Percentiles rank a stretch among this genome's conserved stretches.
Conservation (phyloP, 495 filamentous ascomycete species). For the Penicilliopsis zonata region DNA sequence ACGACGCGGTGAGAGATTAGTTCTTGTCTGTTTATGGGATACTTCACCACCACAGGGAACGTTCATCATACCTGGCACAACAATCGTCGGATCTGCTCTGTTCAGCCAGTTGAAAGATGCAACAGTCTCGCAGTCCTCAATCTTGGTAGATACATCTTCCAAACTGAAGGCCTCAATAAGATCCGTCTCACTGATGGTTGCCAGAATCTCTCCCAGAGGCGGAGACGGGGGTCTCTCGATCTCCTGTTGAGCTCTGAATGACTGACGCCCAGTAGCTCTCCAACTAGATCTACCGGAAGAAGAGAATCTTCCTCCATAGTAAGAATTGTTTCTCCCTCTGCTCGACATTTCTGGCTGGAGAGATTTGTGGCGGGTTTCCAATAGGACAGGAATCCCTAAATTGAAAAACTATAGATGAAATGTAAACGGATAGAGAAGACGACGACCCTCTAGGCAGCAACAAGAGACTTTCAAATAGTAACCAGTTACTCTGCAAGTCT, state of each 20-base stretch:
- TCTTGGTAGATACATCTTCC: constrained; percentile 4
- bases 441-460: no score
- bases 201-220: constrained; percentile 12
- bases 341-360: no score
- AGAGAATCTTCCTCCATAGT: no score
- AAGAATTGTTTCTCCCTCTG: no score
- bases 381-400: no score
- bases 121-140: constrained; percentile 15
- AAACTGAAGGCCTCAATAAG: constrained; percentile 4
- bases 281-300: no score
- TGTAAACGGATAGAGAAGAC: no score
- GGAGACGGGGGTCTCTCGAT: constrained; percentile 4
- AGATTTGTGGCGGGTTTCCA: no score
- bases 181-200: constrained; percentile 8
- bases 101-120: constrained; percentile 47
- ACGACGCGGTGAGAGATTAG: not conserved
- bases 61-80: constrained; percentile 37
- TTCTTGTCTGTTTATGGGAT: not conserved
- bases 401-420: no score
- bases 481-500: no score
- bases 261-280: not conserved
- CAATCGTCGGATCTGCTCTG: constrained; percentile 22
- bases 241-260: not conserved
- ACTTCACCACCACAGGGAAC: not conserved
- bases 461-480: no score